Percentiles rank a stretch among this genome's conserved stretches.
Conservation (phyloP, 352 stramenopile genomes). For the Phytophthora cajani region DNA sequence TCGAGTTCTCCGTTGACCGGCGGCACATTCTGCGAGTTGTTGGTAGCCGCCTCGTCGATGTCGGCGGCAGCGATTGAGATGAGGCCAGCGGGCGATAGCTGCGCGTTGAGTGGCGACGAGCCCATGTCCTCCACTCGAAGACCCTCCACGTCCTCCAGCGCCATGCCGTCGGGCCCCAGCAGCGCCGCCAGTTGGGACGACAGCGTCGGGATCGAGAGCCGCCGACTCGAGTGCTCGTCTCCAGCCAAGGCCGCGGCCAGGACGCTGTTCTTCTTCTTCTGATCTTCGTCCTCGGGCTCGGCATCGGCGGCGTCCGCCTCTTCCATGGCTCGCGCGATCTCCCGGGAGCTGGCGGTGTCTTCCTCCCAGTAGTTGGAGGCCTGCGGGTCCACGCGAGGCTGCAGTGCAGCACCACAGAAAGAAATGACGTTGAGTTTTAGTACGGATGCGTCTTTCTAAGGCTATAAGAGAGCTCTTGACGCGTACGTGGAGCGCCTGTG, state of each 20-base stretch:
- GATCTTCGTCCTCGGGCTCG: conserved; percentile 29
- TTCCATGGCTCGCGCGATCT: conserved; percentile 69
- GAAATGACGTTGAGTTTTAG: neutral
- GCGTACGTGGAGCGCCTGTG: conserved; percentile 74
- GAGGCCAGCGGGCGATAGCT: conserved; percentile 75
- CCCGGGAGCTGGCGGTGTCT: conserved; percentile 70
- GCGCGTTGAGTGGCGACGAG: conserved; percentile 49
- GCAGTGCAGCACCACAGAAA: neutral
- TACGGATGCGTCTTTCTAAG: neutral
- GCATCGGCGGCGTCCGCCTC: conserved; percentile 56
- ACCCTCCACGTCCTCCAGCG: conserved; percentile 55
- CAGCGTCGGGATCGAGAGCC: conserved; percentile 18
- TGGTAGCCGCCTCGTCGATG: conserved; percentile 71
- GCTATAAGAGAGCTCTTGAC: neutral
- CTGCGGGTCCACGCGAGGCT: conserved; percentile 75
- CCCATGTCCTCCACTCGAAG: conserved; percentile 57
- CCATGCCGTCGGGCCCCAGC: conserved; percentile 47
- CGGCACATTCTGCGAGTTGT: conserved; percentile 34
- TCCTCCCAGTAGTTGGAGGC: conserved; percentile 82
- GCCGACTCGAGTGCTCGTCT: conserved; percentile 29
- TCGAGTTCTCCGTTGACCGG: conserved; percentile 62
- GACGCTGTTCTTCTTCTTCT: conserved; percentile 57
- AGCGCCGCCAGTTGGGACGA: conserved; percentile 43
- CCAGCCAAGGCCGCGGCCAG: conserved; percentile 33
- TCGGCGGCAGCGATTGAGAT: conserved; percentile 87